Percentiles rank a stretch among this genome's conserved stretches.
Evolutionary conservation across 2,329 filamentous ascomycete genomes (phyloP).

Genomic region (Karstenula rhodostoma): DNA sequence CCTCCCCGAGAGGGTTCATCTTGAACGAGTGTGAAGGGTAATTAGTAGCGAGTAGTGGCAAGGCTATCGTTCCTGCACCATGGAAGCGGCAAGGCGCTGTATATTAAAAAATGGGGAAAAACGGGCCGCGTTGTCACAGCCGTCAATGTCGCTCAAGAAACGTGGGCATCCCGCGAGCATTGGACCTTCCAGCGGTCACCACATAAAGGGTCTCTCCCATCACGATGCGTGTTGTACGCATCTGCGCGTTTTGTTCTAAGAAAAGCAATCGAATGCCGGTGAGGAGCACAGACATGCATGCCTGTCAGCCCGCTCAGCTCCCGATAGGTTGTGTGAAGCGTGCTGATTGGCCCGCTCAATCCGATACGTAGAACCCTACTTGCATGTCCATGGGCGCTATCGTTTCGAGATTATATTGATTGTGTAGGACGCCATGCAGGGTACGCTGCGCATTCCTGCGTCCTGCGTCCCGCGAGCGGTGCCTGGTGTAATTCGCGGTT

Average conservation of each 20-base stretch:
- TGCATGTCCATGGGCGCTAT: slow-evolving; percentile 14
- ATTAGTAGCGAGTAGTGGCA: background rate
- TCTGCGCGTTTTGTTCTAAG: slow-evolving; percentile 15
- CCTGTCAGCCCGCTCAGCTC: slow-evolving; percentile 12
- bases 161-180: slow-evolving; percentile 1
- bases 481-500: slow-evolving; percentile 12
- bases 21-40: background rate
- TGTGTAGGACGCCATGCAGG: slow-evolving; percentile 14
- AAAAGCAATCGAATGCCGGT: slow-evolving; percentile 13
- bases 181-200: slow-evolving; percentile 10
- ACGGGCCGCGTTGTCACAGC: slow-evolving; percentile 3
- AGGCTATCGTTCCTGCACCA: slow-evolving; percentile 8
- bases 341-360: slow-evolving; percentile 9
- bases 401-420: slow-evolving; percentile 16
- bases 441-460: slow-evolving; percentile 6
- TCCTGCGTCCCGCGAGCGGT: slow-evolving; percentile 10
- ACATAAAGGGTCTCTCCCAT: slow-evolving; percentile 13
- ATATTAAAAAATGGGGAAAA: background rate
- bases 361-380: slow-evolving; percentile 4
- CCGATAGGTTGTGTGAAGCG: background rate
- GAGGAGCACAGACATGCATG: slow-evolving; percentile 7
- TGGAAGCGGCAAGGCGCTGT: slow-evolving; percentile 9
- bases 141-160: slow-evolving; percentile 5
- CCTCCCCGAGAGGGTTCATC: slow-evolving; percentile 9
- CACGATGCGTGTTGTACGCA: slow-evolving; percentile 14